Conservation (phyloP, 495 filamentous ascomycete species). For the Xylaria palmicola region DNA sequence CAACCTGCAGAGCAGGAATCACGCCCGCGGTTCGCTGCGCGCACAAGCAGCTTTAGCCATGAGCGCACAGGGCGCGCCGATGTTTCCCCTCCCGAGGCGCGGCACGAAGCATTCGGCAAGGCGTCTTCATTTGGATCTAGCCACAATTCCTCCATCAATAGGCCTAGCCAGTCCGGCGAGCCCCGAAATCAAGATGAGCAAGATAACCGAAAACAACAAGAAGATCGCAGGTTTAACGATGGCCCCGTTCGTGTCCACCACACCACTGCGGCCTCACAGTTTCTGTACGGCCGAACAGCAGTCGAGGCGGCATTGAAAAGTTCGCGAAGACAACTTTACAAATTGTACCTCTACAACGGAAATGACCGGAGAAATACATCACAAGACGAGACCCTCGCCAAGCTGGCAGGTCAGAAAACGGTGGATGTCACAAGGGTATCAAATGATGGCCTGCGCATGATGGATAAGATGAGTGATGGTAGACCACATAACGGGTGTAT, state of each 20-base stretch:
- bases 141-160: background rate
- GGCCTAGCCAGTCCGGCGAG: too few species aligned
- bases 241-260: slow-evolving; percentile 65
- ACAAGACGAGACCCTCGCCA: slow-evolving; percentile 48
- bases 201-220: background rate
- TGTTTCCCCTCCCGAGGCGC: background rate
- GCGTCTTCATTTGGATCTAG: background rate
- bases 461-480: slow-evolving; percentile 81
- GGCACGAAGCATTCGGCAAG: background rate
- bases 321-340: slow-evolving; percentile 71
- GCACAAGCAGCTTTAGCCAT: background rate
- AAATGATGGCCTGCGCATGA: slow-evolving; percentile 53
- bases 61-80: background rate
- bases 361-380: slow-evolving; percentile 42
- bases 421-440: slow-evolving; percentile 54
- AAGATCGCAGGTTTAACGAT: background rate
- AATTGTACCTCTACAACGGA: slow-evolving; percentile 72
- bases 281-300: slow-evolving; percentile 79
- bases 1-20: background rate
- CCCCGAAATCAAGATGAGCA: background rate
- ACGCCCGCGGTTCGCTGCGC: too few species aligned
- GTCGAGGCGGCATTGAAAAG: slow-evolving; percentile 79
- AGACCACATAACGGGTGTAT: slow-evolving; percentile 90
- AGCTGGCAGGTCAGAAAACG: slow-evolving; percentile 56
- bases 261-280: slow-evolving; percentile 83